Base-by-base conservation (phyloP, 1,139 yeast genomes). In the Debaryomyces sp. region DNA sequence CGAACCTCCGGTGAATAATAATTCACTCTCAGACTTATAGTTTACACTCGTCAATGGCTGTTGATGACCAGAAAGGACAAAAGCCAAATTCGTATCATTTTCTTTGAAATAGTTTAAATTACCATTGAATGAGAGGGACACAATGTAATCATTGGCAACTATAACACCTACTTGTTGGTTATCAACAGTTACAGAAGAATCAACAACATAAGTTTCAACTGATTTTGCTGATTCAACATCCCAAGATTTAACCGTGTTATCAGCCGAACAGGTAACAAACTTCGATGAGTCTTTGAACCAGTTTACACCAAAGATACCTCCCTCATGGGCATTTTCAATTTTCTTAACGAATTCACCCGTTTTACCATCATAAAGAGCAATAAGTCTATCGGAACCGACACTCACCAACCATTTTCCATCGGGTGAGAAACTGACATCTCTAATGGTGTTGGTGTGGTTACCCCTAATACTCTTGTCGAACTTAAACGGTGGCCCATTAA, bases 401-500 rank as follows among this genome's bases (percentile, higher is more conserved):
- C 90, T 80, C n/a, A 86, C 86, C 21, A 89, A 77, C 63, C 74
- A 78, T 45, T 78, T 78, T 23, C 92, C 92, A 57, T 85, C 86
- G 23, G 96, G 94, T 6, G 96, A 85, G 62, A 86, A 94, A 58
- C 81, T 79, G 15, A 91, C 95, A 59, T 86, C 97, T 58, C 90
- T 79, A 23, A 89, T 83, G 56, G 90, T 86, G 61, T 89, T 90
- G 21, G 84, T 74, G 63, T 91, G 97, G 60, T 85, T 77, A 7
- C 85, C 88, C 57, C 95, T 78, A 46, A 84, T 80, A 60, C 94
- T 84, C 45, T 81, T 78, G 48, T 82, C 78, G 60, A 94, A 94
- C 62, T 89, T 89, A 75, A 91, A 94, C 0, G 99, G 99, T 1
- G 97, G 97, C 0, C 99, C 98, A 47, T 85, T 84, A 64, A 81